Conservation (phyloP, 257 asterid species). For the Leonotis leonurus region DNA sequence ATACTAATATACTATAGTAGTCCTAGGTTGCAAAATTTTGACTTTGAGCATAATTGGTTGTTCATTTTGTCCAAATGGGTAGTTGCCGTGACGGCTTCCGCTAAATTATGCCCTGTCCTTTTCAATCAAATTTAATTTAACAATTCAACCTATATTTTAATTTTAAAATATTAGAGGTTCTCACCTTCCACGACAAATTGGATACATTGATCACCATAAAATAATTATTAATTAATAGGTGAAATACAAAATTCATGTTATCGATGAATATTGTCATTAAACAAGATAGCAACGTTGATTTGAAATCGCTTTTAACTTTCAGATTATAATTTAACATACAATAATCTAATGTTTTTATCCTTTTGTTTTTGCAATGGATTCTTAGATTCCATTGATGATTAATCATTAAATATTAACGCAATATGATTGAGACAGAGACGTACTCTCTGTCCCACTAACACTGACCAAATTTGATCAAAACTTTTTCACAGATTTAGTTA, state of each 20-base stretch:
- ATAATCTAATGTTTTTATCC: too few relatives aligned
- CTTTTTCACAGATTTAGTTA: too few relatives aligned
- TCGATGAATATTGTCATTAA: too few relatives aligned
- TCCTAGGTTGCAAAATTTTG: not conserved
- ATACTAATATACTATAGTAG: too few relatives aligned
- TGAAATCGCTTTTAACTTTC: not conserved
- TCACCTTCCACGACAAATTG: not conserved
- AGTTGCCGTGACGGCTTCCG: slow-evolving; percentile 12
- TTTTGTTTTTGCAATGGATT: not conserved
- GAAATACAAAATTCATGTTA: not conserved
- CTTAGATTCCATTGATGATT: too few relatives aligned
- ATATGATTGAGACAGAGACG: not conserved
- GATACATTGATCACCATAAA: not conserved
- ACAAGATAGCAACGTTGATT: too few relatives aligned
- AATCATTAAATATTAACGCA: not conserved
- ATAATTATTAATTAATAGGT: not conserved
- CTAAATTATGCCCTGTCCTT: not conserved
- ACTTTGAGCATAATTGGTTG: not conserved
- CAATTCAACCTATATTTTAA: not conserved
- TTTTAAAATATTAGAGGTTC: not conserved
- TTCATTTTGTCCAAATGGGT: not conserved
- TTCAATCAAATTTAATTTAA: not conserved
- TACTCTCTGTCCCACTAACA: too few relatives aligned
- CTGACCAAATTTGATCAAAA: too few relatives aligned
- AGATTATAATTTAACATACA: too few relatives aligned